phyloP scores from a whole-genome alignment of 148 eudicot genomes.

The Rhododendron griersonianum region DNA sequence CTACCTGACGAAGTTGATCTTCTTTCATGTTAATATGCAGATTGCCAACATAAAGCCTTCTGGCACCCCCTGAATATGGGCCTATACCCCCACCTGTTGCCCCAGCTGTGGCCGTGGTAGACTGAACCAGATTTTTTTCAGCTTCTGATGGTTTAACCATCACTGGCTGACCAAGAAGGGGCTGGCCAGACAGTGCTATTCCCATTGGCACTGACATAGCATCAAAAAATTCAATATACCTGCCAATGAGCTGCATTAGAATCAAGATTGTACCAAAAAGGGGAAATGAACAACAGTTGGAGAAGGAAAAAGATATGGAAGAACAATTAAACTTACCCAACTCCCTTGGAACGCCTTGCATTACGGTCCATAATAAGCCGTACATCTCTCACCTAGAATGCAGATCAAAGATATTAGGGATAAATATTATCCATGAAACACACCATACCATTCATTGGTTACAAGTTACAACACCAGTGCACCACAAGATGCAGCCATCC shows the following conservation, averaged over 20 bases:
- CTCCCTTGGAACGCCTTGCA: slow-evolving; percentile 84
- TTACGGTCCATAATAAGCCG: slow-evolving; percentile 86
- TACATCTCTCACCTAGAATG: slow-evolving; percentile 81
- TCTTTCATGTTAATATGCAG: slow-evolving; percentile 72
- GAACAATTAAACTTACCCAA: slow-evolving; percentile 50
- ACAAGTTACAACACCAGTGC: background rate
- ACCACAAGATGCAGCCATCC: background rate
- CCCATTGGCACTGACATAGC: slow-evolving; percentile 96
- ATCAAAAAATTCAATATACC: slow-evolving; percentile 92
- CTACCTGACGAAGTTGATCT: slow-evolving; percentile 85
- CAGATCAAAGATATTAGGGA: slow-evolving; percentile 1
- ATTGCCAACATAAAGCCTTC: slow-evolving; percentile 85
- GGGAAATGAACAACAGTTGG: background rate
- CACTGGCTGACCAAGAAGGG: slow-evolving; percentile 80
- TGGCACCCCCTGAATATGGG: slow-evolving; percentile 58
- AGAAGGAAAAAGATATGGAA: background rate
- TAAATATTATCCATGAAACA: background rate
- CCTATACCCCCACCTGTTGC: slow-evolving; percentile 47
- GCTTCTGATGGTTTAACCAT: slow-evolving; percentile 99
- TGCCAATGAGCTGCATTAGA: slow-evolving; percentile 21
- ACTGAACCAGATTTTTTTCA: slow-evolving; percentile 88
- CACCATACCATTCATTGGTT: background rate
- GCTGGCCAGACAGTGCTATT: slow-evolving; percentile 89
- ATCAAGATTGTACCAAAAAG: background rate
- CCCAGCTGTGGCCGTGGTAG: slow-evolving; percentile 51